Base-by-base conservation (phyloP, 768 basidiomycete genomes). In the Candolleomyces aberdarensis region DNA sequence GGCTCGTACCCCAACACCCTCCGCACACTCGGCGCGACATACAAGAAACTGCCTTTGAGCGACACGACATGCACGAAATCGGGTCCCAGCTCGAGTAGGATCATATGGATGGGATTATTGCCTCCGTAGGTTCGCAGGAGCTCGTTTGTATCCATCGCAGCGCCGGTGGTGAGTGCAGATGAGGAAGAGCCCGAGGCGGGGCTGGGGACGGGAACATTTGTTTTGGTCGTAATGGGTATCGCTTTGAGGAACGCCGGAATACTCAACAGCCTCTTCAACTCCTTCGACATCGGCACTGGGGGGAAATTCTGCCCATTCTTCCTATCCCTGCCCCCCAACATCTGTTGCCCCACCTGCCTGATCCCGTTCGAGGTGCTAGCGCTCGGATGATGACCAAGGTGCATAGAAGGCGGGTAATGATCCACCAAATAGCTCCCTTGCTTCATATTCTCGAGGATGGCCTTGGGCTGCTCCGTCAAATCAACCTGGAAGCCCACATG, bases 401-500 rank as follows among this genome's bases (percentile, higher is more conserved):
- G 26, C 51, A n/a, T 10, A 10, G 36, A 11, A 36, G 36, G 36
- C 1, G 36, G 36, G 11, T 36, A 36, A 71, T 88, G 86, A 69
- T 92, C 84, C 69, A 85, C 82, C 59, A 86, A 74, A 73, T 94
- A 94, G 39, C 82, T 85, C 17, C 95, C 95, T 65, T 92, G 87
- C 19, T 82, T 75, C 57, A 95, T 80, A 70, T 88, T 92, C 64
- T 89, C 83, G 57, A 95, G 75, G 62, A 97, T 95, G 2, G 85
- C 85, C 65, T 86, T 86, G 2, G 94, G 94, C 75, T 96, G 94
- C 67, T 89, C 86, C 17, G 87, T 86, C 53, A 99, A 78, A 73
- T 98, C 94, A 58, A 97, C 91, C 74, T 99, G 95, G 79, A 99
- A 98, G 0, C 97, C 97, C 55, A 99, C 88, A 67, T 92, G 89